A percentile compares a stretch with the other conserved stretches of the same genome.
These are phyloP conservation scores for Coix lacrymajobi DNA, from an alignment of 176 grass and related monocot species.

Conservation along the genomic window DNA sequence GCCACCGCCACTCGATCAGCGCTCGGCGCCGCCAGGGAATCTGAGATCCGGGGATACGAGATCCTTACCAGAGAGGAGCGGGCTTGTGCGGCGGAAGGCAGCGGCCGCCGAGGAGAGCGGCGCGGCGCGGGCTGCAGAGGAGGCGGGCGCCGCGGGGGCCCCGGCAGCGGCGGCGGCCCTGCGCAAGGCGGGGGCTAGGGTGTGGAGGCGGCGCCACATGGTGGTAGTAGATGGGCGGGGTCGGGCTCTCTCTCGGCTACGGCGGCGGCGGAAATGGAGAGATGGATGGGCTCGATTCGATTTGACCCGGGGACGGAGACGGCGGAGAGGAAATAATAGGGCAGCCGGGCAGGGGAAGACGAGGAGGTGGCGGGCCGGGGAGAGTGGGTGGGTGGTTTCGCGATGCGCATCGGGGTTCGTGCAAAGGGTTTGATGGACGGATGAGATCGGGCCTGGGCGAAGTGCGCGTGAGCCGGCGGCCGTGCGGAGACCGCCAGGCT, in stretches of 20 bases:
- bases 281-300: conserved; percentile 25
- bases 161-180: conserved; percentile 1
- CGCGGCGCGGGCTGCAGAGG: background rate
- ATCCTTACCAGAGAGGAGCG: conserved; percentile 64
- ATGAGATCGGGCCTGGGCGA: background rate
- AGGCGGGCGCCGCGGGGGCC: background rate
- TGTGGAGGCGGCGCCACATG: conserved; percentile 78
- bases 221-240: background rate
- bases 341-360: background rate
- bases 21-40: background rate
- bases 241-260: conserved; percentile 33
- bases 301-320: conserved; percentile 4
- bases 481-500: background rate
- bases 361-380: background rate
- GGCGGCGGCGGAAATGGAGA: conserved; percentile 12
- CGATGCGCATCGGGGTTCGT: background rate
- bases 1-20: background rate
- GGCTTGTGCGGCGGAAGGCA: conserved; percentile 58
- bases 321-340: background rate
- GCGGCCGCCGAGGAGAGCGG: conserved; percentile 36
- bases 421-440: conserved; percentile 3
- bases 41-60: conserved; percentile 31
- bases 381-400: background rate
- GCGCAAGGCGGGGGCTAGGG: conserved; percentile 46
- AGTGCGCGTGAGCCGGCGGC: background rate